Percentiles rank a stretch among this genome's conserved stretches.
Evolutionary conservation across 768 basidiomycete species (phyloP).

Genomic region (Russula sp.): DNA sequence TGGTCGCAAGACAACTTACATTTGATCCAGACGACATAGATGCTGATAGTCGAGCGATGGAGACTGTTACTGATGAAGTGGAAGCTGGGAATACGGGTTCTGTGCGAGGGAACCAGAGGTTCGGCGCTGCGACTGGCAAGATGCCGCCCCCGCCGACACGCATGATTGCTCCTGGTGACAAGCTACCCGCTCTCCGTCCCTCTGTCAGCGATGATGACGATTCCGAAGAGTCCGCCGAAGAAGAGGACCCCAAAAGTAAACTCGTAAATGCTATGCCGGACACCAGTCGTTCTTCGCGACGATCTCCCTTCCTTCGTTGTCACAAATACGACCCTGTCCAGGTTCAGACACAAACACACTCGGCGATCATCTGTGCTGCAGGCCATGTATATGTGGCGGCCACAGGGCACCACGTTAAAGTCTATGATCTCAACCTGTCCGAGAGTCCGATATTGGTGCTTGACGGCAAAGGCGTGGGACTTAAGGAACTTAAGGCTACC

Average conservation of each 20-base stretch:
- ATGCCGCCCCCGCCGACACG: constrained; percentile 74
- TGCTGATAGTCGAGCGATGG: neutral
- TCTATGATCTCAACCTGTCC: constrained; percentile 51
- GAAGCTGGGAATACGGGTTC: neutral
- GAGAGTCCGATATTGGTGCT: constrained; percentile 44
- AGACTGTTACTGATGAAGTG: neutral
- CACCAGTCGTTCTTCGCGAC: constrained; percentile 59
- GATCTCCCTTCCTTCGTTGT: constrained; percentile 34
- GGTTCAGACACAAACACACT: constrained; percentile 50
- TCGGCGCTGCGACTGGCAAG: constrained; percentile 7
- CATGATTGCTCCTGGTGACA: constrained; percentile 61
- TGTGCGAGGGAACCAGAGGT: neutral
- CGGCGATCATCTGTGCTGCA: constrained; percentile 49
- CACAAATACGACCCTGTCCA: constrained; percentile 39
- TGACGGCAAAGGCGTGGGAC: constrained; percentile 56
- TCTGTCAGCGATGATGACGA: constrained; percentile 40
- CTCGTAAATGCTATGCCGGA: constrained; percentile 56
- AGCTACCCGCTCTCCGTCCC: constrained; percentile 58
- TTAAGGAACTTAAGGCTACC: constrained; percentile 66
- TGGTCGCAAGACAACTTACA: neutral
- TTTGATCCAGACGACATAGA: constrained; percentile 5
- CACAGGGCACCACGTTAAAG: constrained; percentile 50
- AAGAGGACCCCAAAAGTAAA: constrained; percentile 41
- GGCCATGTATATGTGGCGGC: constrained; percentile 57
- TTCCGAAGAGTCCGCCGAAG: constrained; percentile 39